Evolutionary conservation across 352 stramenopile species (phyloP).

Genomic region (Globisporangium okanoganense): DNA sequence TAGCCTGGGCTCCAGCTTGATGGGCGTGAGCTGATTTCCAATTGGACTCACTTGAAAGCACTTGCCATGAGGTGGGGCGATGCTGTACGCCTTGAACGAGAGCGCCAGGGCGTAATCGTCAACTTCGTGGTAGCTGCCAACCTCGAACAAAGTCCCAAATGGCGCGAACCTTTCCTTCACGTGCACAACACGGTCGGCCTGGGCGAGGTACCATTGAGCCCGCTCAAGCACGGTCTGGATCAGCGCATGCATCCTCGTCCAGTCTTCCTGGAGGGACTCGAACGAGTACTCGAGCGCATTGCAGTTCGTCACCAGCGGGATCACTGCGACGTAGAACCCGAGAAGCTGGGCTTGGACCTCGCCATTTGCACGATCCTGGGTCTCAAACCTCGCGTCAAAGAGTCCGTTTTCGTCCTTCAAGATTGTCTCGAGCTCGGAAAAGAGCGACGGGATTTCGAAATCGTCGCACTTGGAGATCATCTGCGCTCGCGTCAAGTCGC

Average conservation of each 20-base stretch:
- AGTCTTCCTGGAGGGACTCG: constrained; percentile 30
- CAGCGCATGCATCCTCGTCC: constrained; percentile 21
- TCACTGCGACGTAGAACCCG: constrained; percentile 41
- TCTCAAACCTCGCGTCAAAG: constrained; percentile 29
- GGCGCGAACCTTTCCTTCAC: constrained; percentile 31
- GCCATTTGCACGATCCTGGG: constrained; percentile 22
- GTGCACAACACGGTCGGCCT: constrained; percentile 25
- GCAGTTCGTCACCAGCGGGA: constrained; percentile 43
- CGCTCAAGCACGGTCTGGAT: constrained; percentile 20
- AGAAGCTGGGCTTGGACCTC: constrained; percentile 28
- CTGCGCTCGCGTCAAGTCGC: constrained; percentile 30
- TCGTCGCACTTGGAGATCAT: constrained; percentile 50
- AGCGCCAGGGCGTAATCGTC: constrained; percentile 21
- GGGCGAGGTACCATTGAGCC: constrained; percentile 26
- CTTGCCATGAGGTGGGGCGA: constrained; percentile 23
- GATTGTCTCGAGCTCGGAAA: constrained; percentile 47
- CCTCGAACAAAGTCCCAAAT: constrained; percentile 28
- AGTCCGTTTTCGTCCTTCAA: constrained; percentile 33
- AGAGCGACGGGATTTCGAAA: constrained; percentile 33
- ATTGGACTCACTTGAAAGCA: constrained; percentile 24
- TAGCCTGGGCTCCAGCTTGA: constrained; percentile 7
- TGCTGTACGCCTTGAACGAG: constrained; percentile 36
- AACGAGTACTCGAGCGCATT: constrained; percentile 49
- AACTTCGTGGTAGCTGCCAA: constrained; percentile 4
- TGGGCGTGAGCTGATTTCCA: constrained; percentile 11